Evolutionary conservation across 1,139 yeast species (phyloP).

Genomic region (Wickerhamomyces sp.): DNA sequence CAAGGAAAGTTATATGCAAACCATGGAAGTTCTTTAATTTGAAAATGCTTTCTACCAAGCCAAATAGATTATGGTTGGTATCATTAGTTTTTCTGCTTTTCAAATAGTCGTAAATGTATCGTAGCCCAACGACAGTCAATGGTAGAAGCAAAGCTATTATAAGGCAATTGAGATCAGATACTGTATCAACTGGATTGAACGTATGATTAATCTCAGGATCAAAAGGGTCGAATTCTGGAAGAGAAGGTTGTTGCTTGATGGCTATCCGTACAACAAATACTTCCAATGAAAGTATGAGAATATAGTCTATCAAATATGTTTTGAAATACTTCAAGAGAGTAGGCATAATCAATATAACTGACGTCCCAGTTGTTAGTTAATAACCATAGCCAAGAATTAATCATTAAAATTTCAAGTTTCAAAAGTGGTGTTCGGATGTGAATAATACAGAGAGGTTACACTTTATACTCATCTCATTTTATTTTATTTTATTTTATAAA

Average conservation of each 20-base stretch:
- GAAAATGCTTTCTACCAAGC: slow-evolving; percentile 1
- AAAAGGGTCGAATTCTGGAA: slow-evolving; percentile 4
- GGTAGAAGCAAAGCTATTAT: slow-evolving; percentile 7
- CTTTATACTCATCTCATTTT: background rate
- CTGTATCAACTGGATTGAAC: slow-evolving; percentile 5
- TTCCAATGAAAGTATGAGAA: background rate
- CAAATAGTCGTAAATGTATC: background rate
- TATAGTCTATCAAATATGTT: slow-evolving; percentile 2
- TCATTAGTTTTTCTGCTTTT: background rate
- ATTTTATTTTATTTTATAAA: background rate
- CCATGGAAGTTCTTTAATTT: slow-evolving; percentile 6
- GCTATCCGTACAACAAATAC: background rate
- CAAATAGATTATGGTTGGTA: background rate
- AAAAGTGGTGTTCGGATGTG: background rate
- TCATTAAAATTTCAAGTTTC: no score
- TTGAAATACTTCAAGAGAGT: background rate
- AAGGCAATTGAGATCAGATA: slow-evolving; percentile 7
- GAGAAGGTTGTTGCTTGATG: slow-evolving; percentile 3
- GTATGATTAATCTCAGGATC: slow-evolving; percentile 10
- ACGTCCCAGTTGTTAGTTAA: no score
- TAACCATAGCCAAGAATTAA: no score
- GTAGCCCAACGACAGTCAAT: slow-evolving; percentile 1
- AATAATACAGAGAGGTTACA: background rate
- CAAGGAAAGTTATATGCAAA: slow-evolving; percentile 38
- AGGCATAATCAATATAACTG: background rate